Conservation (phyloP, 768 basidiomycete species). For the Kwoniella mangroviensis region DNA sequence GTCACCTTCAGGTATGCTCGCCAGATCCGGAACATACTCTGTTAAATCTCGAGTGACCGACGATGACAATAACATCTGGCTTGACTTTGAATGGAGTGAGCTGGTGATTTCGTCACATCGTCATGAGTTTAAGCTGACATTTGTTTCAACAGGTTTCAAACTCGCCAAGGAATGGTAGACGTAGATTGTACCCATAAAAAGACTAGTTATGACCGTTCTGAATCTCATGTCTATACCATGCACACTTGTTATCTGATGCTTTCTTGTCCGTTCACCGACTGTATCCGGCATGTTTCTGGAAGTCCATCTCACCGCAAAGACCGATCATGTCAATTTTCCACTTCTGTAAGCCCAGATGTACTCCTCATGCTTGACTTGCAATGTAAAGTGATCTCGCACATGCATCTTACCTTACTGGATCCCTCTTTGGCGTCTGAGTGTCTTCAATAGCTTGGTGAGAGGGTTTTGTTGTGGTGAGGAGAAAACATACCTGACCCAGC, state of each 20-base stretch:
- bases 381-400: background rate
- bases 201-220: background rate
- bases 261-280: background rate
- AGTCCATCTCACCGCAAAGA: too few species aligned
- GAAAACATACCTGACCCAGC: background rate
- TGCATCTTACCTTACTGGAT: background rate
- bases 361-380: too few species aligned
- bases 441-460: too few species aligned
- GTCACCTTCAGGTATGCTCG: conserved; percentile 75
- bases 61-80: conserved; percentile 78
- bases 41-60: conserved; percentile 85
- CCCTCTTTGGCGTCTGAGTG: background rate
- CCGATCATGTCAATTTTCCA: too few species aligned
- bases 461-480: too few species aligned
- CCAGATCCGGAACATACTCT: conserved; percentile 75
- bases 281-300: too few species aligned
- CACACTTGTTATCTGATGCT: conserved; percentile 1
- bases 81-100: conserved; percentile 76
- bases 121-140: background rate
- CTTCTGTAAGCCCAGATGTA: too few species aligned
- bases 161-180: conserved; percentile 85
- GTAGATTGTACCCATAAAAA: background rate
- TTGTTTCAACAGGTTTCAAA: conserved; percentile 66
- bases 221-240: conserved; percentile 21
- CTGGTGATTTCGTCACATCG: conserved; percentile 13